phyloP scores from a whole-genome alignment of 768 basidiomycete species.

The Macrocybe gigantea region DNA sequence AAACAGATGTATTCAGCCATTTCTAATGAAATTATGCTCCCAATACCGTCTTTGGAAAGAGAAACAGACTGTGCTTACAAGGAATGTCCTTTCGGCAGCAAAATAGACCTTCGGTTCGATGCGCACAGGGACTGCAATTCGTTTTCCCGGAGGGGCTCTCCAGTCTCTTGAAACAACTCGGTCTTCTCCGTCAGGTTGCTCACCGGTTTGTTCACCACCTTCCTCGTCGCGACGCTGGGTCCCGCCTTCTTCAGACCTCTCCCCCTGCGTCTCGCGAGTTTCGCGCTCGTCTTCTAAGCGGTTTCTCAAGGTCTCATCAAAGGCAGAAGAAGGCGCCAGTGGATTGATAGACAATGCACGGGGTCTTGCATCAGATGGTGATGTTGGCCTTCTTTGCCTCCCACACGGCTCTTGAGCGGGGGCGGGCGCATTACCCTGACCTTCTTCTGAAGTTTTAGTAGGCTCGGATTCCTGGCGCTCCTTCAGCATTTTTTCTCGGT shows the following conservation, averaged over 20 bases:
- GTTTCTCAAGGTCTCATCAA: constrained; percentile 78
- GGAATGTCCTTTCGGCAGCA: constrained; percentile 90
- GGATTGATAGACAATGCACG: constrained; percentile 71
- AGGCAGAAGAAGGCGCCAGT: constrained; percentile 73
- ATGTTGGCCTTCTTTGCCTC: constrained; percentile 19
- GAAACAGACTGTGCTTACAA: constrained; percentile 49
- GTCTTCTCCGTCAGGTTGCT: constrained; percentile 32
- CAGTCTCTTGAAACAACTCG: constrained; percentile 61
- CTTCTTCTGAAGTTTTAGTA: constrained; percentile 14
- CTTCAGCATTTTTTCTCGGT: constrained; percentile 77
- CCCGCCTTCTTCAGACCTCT: constrained; percentile 14
- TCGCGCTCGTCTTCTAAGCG: constrained; percentile 41
- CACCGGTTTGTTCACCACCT: constrained; percentile 27
- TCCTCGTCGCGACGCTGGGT: constrained; percentile 24
- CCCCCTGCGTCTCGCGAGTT: constrained; percentile 25
- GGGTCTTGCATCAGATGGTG: constrained; percentile 21
- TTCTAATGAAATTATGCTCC: constrained; percentile 40
- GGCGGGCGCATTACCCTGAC: constrained; percentile 16
- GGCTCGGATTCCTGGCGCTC: constrained; percentile 27
- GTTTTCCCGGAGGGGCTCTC: constrained; percentile 80
- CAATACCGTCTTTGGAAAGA: neutral
- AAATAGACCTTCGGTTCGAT: constrained; percentile 99
- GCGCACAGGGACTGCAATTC: constrained; percentile 89
- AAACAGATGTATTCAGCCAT: constrained; percentile 86
- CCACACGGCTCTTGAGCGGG: constrained; percentile 1